These are phyloP conservation scores for Ramaria rubella DNA, from an alignment of 768 basidiomycete species.

Conservation along the genomic window DNA sequence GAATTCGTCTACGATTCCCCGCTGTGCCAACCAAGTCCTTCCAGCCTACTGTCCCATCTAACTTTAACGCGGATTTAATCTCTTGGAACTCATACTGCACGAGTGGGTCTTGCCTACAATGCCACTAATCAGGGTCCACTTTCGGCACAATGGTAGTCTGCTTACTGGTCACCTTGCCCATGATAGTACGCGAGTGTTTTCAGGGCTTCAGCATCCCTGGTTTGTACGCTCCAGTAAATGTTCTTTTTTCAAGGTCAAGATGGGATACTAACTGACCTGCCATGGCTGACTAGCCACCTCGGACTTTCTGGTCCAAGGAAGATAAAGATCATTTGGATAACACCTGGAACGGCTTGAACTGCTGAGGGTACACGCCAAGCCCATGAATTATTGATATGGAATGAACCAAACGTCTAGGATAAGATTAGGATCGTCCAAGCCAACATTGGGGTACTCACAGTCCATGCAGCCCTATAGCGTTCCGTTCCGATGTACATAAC, in stretches of 20 bases:
- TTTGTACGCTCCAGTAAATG: too few species aligned
- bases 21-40: conserved; percentile 37
- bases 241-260: too few species aligned
- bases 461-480: conserved; percentile 8
- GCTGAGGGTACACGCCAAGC: conserved; percentile 40
- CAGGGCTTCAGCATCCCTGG: conserved; percentile 44
- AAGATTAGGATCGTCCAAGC: too few species aligned
- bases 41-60: conserved; percentile 42
- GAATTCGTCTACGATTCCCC: conserved; percentile 49
- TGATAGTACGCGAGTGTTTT: conserved; percentile 50
- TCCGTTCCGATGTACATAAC: not conserved
- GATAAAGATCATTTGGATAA: conserved; percentile 30
- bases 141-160: not conserved
- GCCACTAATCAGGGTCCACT: not conserved
- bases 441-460: not conserved
- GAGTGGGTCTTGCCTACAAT: conserved; percentile 41
- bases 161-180: conserved; percentile 38
- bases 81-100: conserved; percentile 58
- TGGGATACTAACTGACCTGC: too few species aligned
- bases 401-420: conserved; percentile 39
- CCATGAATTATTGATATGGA: conserved; percentile 32
- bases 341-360: conserved; percentile 29
- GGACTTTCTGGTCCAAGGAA: conserved; percentile 38
- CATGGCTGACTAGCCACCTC: conserved; percentile 25
- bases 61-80: conserved; percentile 51